Conservation (phyloP, 306 rosid genomes). For the Cucumis sativus region Cucumber_9930_V3 NC_026655.2:2131001-2131500, state of each 20-base stretch:
- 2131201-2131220: background rate
- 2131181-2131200: background rate
- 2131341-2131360: conserved; percentile 1
- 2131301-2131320: conserved; percentile 1
- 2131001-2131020: background rate
- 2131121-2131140: background rate
- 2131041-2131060: background rate
- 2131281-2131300: background rate
- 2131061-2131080: background rate
- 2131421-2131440: background rate
- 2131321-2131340: background rate
- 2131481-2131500: conserved; percentile 8
- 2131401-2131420: conserved; percentile 6
- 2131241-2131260: background rate
- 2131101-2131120: background rate
- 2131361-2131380: background rate
- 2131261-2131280: background rate
- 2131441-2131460: background rate
- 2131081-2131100: background rate
- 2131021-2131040: conserved; percentile 1
- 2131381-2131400: conserved; percentile 2
- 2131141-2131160: background rate
- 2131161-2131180: background rate
- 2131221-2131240: background rate
- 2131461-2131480: conserved; percentile 7